These are phyloP conservation scores for Vanrija humicola DNA, from an alignment of 1,284 basidiomycete species.

Conservation along the genomic window DNA sequence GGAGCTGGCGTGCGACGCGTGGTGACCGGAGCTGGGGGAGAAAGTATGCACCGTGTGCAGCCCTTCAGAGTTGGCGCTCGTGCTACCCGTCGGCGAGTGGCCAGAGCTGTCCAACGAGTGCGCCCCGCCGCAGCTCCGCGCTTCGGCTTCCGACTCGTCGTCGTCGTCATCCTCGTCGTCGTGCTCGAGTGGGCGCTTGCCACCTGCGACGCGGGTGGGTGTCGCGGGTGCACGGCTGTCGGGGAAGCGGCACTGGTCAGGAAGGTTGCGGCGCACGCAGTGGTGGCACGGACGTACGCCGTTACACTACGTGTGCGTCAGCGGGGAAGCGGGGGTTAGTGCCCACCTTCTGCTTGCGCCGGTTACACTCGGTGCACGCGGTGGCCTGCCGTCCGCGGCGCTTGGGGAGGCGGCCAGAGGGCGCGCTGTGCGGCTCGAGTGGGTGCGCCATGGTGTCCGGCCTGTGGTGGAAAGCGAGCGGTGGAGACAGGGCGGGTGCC, in stretches of 20 bases:
- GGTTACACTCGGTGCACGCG: constrained; percentile 27
- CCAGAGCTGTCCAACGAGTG: too few species aligned
- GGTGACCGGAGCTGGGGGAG: too few species aligned
- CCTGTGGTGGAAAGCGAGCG: too few species aligned
- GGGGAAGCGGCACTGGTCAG: constrained; percentile 16
- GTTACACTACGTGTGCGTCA: constrained; percentile 17
- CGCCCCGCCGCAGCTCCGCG: constrained; percentile 1
- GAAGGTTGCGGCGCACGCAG: constrained; percentile 23
- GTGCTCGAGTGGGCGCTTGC: background rate
- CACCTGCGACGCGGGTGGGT: background rate
- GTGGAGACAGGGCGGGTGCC: too few species aligned
- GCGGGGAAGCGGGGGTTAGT: background rate
- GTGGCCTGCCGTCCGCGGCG: constrained; percentile 24
- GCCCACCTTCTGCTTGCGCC: constrained; percentile 25
- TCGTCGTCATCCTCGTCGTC: background rate
- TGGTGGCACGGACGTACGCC: constrained; percentile 23
- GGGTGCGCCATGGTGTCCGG: too few species aligned
- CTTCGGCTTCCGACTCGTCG: constrained; percentile 3
- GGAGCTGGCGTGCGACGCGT: too few species aligned
- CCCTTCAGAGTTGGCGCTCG: too few species aligned
- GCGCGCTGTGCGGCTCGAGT: background rate
- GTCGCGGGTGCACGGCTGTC: constrained; percentile 2
- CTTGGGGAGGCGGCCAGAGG: background rate
- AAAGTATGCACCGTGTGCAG: too few species aligned
- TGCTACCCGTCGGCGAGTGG: too few species aligned